Evolutionary conservation across 2,329 filamentous ascomycete genomes (phyloP).

Genomic region (Mycosphaerelloides madeirae): DNA sequence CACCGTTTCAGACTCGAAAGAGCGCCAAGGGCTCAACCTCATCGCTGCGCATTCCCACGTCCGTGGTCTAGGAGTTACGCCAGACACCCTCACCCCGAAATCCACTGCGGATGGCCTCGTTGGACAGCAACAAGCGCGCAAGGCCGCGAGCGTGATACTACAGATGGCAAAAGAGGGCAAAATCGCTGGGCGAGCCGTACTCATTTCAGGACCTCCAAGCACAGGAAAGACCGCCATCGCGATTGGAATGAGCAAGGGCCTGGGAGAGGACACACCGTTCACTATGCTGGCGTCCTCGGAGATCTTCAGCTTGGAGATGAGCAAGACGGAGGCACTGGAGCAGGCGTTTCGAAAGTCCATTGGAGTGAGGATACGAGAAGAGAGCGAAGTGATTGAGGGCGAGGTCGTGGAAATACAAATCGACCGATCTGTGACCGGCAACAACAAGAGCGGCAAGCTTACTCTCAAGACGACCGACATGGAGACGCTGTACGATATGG

Average conservation of each 20-base stretch:
- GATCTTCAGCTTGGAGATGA: constrained; percentile 99
- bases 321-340: constrained; percentile 95
- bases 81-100: constrained; percentile 83
- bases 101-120: constrained; percentile 85
- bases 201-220: constrained; percentile 93
- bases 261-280: constrained; percentile 87
- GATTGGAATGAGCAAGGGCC: constrained; percentile 96
- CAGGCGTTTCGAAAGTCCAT: constrained; percentile 99
- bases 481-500: constrained; percentile 99
- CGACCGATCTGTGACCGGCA: constrained; percentile 89
- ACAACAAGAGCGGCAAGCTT: constrained; percentile 96
- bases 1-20: constrained; percentile 90
- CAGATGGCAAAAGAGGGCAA: constrained; percentile 99
- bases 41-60: constrained; percentile 99
- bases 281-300: constrained; percentile 93
- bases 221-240: constrained; percentile 98
- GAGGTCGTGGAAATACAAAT: constrained; percentile 99
- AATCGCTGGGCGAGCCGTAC: constrained; percentile 88
- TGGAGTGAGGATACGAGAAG: constrained; percentile 95
- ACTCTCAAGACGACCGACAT: constrained; percentile 99
- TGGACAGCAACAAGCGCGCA: constrained; percentile 92
- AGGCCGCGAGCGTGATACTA: constrained; percentile 90
- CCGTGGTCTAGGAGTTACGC: constrained; percentile 87
- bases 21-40: constrained; percentile 92
- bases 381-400: constrained; percentile 98